Base-by-base conservation (phyloP, 116 monocot genomes). In the Trichopus zeylanicus region DNA sequence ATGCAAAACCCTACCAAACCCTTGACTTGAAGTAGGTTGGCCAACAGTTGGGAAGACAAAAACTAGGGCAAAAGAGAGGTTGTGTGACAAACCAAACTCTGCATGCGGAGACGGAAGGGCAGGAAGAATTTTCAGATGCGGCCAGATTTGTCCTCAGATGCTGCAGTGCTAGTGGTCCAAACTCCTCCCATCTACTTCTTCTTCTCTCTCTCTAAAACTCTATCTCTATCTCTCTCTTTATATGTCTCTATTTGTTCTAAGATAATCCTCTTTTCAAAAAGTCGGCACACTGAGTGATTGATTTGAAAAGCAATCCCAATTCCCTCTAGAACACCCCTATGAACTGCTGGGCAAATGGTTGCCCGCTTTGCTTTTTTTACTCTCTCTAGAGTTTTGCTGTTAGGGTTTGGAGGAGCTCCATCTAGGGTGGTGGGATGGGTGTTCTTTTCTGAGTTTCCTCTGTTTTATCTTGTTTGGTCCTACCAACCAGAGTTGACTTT, bases 401-500 rank as follows among this genome's bases (percentile, higher is more conserved):
- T 32, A 48, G 30, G 25, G 6, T 6, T 26, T 24, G 28, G 39
- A 26, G n/a, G n/a, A n/a, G n/a, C n/a, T n/a, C n/a, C n/a, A n/a
- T n/a, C n/a, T n/a, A n/a, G n/a, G n/a, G n/a, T n/a, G n/a, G n/a
- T n/a, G n/a, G n/a, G n/a, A n/a, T n/a, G n/a, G n/a, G n/a, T n/a
- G n/a, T n/a, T n/a, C n/a, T n/a, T n/a, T n/a, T n/a, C n/a, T n/a
- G n/a, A n/a, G n/a, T n/a, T n/a, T n/a, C n/a, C n/a, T 13, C 33
- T 39, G 1, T 10, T n/a, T 22, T 34, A 21, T 29, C 38, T 29
- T 37, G 35, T 30, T 19, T 20, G 29, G 51, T 12, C 61, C 27
- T 16, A 9, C 46, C 53, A 61, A 33, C 26, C n/a, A 56, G 8
- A 62, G 70, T 70, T 70, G 70, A 70, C 70, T 70, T 70, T 46